These are phyloP conservation scores for Neofusicoccum cordaticola DNA, from an alignment of 2,329 filamentous ascomycete genomes.

Conservation along the genomic window DNA sequence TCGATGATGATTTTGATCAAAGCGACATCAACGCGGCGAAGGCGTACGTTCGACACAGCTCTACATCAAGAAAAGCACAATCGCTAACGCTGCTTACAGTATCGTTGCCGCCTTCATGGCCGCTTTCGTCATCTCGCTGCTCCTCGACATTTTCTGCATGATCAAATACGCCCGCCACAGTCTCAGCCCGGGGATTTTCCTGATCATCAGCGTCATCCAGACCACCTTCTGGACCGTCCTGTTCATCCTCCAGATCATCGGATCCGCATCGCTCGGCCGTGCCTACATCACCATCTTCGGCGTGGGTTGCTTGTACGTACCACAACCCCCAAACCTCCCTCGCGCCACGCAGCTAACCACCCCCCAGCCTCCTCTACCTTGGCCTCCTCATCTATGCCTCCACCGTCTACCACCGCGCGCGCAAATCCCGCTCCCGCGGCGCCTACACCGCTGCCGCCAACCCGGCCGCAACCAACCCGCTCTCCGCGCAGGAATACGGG, in stretches of 20 bases:
- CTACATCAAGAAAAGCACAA: no score
- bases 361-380: constrained; percentile 4
- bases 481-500: neutral
- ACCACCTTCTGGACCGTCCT: constrained; percentile 34
- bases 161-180: constrained; percentile 32
- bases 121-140: constrained; percentile 31
- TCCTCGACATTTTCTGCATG: constrained; percentile 35
- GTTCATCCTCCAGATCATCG: constrained; percentile 32
- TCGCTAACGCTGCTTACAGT: constrained; percentile 26
- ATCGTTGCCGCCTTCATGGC: constrained; percentile 32
- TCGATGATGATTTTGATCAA: neutral
- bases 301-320: constrained; percentile 35
- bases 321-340: neutral
- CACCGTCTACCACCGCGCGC: constrained; percentile 2
- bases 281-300: constrained; percentile 27
- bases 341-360: neutral
- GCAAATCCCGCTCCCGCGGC: neutral
- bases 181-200: constrained; percentile 32
- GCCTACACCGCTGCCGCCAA: neutral
- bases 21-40: neutral
- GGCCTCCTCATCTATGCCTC: constrained; percentile 13
- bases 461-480: neutral
- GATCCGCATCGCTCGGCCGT: constrained; percentile 21
- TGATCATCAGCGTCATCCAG: constrained; percentile 36
- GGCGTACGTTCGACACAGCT: neutral